phyloP scores from a whole-genome alignment of 2,329 filamentous ascomycete species.

The Epichloe typhina region DNA sequence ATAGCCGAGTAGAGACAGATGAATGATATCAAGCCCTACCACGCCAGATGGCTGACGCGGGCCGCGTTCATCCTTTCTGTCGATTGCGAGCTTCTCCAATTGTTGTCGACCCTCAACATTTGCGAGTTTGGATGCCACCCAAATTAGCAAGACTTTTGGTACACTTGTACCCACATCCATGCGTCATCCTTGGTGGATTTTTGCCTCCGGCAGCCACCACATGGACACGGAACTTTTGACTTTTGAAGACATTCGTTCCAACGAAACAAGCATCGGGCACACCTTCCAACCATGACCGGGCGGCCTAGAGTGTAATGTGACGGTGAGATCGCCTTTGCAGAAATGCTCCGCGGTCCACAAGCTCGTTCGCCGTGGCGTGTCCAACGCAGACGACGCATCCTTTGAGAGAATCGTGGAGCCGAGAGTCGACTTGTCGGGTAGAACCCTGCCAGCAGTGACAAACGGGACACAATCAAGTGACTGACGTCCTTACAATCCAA shows the following conservation, averaged over 20 bases:
- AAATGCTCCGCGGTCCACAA: constrained; percentile 3
- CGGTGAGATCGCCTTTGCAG: constrained; percentile 6
- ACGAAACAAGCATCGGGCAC: neutral
- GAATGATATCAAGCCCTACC: too few species aligned
- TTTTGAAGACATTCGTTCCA: neutral
- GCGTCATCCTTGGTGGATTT: neutral
- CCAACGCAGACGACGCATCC: too few species aligned
- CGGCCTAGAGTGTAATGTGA: neutral
- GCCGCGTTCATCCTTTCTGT: neutral
- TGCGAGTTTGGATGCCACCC: neutral
- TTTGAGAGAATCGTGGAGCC: too few species aligned
- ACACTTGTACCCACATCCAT: neutral
- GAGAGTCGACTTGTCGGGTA: too few species aligned
- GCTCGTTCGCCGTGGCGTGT: neutral
- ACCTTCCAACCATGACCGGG: neutral
- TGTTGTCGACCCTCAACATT: neutral
- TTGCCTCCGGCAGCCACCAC: neutral
- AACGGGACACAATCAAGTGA: too few species aligned
- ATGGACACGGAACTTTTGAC: neutral
- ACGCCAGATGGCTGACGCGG: too few species aligned
- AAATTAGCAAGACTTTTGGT: neutral
- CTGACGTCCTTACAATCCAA: too few species aligned
- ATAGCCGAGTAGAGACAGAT: too few species aligned
- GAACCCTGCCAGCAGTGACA: too few species aligned
- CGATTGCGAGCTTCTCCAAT: neutral